These are phyloP conservation scores for Mallotus repandus DNA, from an alignment of 441 rosid species.

Conservation along the genomic window DNA sequence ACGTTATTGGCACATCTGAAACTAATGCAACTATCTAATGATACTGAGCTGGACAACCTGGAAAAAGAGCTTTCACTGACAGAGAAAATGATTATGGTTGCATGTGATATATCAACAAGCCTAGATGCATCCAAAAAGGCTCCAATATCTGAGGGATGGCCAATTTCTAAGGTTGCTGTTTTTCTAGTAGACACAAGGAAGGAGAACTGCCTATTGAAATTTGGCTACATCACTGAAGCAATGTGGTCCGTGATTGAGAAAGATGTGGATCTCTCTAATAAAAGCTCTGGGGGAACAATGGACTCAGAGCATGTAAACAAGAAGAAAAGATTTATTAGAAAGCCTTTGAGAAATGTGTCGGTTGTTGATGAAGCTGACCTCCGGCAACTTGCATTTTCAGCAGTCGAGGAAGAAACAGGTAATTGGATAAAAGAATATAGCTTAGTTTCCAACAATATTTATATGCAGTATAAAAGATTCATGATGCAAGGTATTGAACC, in stretches of 20 bases:
- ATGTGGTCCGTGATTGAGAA: conserved; percentile 81
- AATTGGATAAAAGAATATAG: conserved; percentile 13
- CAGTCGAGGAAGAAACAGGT: conserved; percentile 66
- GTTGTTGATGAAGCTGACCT: conserved; percentile 39
- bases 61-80: conserved; percentile 48
- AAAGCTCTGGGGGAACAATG: conserved; percentile 23
- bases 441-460: not conserved
- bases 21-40: conserved; percentile 38
- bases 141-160: conserved; percentile 48
- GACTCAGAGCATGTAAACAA: conserved; percentile 29
- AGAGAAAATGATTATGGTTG: conserved; percentile 63
- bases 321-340: conserved; percentile 39
- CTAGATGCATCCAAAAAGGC: conserved; percentile 46
- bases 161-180: conserved; percentile 57
- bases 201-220: conserved; percentile 51
- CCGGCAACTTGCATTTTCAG: conserved; percentile 58
- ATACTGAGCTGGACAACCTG: conserved; percentile 31
- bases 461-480: not conserved
- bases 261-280: conserved; percentile 31
- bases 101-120: conserved; percentile 56
- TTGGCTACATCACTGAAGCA: conserved; percentile 55
- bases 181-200: conserved; percentile 55
- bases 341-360: conserved; percentile 27
- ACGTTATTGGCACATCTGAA: conserved; percentile 49
- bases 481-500: not conserved